phyloP scores from a whole-genome alignment of 73 alveolate species.

The Paramecium sonneborni region DNA sequence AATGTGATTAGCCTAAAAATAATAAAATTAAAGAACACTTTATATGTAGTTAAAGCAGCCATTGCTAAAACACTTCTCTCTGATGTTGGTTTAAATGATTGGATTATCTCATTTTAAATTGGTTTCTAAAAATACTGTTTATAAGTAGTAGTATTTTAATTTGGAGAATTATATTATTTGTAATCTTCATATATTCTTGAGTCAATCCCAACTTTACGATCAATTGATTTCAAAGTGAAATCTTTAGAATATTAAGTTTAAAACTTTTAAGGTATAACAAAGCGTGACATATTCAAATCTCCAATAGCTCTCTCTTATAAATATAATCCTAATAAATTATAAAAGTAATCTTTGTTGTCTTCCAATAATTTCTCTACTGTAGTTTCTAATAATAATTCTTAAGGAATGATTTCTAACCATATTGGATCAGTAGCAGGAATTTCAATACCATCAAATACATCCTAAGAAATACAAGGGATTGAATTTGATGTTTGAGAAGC shows the following conservation, averaged over 20 bases:
- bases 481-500: neutral
- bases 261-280: neutral
- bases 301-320: neutral
- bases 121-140: neutral
- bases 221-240: neutral
- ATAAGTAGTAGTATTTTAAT: neutral
- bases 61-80: neutral
- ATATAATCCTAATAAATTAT: conserved; percentile 38
- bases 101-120: neutral
- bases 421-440: conserved; percentile 40
- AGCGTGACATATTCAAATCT: conserved; percentile 33
- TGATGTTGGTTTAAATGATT: neutral
- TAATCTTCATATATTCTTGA: neutral
- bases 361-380: conserved; percentile 21
- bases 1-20: neutral
- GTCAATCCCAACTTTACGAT: neutral
- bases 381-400: neutral
- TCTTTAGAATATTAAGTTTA: neutral
- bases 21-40: neutral
- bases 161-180: neutral
- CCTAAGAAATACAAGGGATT: neutral
- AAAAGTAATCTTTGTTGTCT: conserved; percentile 27
- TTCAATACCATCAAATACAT: neutral
- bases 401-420: conserved; percentile 22
- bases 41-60: neutral